phyloP scores from a whole-genome alignment of 2,329 filamentous ascomycete species.

The Atkinsonella hypoxylon region DNA sequence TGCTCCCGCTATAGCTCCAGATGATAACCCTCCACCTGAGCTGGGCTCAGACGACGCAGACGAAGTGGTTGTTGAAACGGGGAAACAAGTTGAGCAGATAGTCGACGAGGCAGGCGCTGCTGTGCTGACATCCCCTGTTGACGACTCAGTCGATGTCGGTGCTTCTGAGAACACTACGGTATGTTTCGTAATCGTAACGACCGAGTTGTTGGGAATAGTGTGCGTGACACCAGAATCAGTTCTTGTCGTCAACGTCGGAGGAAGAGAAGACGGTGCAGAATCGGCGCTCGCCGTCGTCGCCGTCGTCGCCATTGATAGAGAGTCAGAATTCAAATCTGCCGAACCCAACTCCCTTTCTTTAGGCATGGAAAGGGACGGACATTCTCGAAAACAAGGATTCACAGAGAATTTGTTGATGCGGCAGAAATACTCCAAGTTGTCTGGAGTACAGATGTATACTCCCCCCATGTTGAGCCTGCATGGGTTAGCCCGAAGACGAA shows the following conservation, averaged over 20 bases:
- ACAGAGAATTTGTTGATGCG: conserved; percentile 21
- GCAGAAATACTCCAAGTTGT: conserved; percentile 27
- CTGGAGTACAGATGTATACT: conserved; percentile 15
- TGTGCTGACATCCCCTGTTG: neutral
- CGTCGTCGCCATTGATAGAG: neutral
- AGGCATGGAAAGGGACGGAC: conserved; percentile 16
- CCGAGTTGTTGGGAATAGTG: conserved; percentile 22
- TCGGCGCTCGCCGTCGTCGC: neutral
- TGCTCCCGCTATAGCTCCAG: conserved; percentile 22
- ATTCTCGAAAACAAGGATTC: conserved; percentile 25
- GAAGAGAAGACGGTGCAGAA: neutral
- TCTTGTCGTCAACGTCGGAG: conserved; percentile 9
- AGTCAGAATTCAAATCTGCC: neutral
- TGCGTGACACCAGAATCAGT: conserved; percentile 25
- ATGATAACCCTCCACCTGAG: conserved; percentile 9
- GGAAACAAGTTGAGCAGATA: neutral
- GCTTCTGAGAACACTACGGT: conserved; percentile 20
- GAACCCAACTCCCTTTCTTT: neutral
- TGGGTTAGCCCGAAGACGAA: too few species aligned
- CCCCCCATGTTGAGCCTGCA: neutral
- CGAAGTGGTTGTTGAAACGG: neutral
- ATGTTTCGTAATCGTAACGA: conserved; percentile 23
- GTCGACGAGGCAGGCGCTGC: neutral
- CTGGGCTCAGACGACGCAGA: neutral
- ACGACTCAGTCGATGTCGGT: conserved; percentile 9